phyloP scores from a whole-genome alignment of 176 grass and related monocot species.

The Zoysia pacifica region DNA sequence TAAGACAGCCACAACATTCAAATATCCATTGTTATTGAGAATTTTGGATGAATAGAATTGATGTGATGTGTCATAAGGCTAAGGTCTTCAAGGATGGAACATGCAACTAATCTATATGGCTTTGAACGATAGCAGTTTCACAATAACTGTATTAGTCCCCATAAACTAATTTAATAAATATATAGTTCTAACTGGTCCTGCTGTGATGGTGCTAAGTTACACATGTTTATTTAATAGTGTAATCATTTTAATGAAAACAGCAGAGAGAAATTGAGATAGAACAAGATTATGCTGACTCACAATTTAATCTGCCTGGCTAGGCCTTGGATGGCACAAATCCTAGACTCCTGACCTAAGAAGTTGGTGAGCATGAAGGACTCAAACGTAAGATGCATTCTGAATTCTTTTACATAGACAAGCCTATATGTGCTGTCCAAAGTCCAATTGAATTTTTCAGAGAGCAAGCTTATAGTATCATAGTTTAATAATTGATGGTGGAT shows the following conservation, averaged over 20 bases:
- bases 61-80: not conserved
- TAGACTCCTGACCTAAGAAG: not conserved
- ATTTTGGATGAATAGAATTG: constrained; percentile 1
- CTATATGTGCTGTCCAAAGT: not conserved
- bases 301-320: not conserved
- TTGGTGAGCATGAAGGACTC: not conserved
- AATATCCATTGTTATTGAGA: constrained; percentile 17
- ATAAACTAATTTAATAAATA: not conserved
- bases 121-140: constrained; percentile 7
- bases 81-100: constrained; percentile 12
- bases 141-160: not conserved
- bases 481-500: not conserved
- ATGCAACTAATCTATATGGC: constrained; percentile 1
- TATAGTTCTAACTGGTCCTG: not conserved
- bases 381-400: not conserved
- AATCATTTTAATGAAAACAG: not conserved
- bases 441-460: constrained; percentile 1
- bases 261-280: not conserved
- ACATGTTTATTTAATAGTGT: not conserved
- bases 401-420: not conserved
- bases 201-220: not conserved
- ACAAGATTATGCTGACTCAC: not conserved
- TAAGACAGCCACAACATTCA: not conserved
- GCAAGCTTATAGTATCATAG: constrained; percentile 9
- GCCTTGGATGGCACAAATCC: not conserved